phyloP scores from a whole-genome alignment of 2,329 filamentous ascomycete genomes.

The Fusarium algeriense region DNA sequence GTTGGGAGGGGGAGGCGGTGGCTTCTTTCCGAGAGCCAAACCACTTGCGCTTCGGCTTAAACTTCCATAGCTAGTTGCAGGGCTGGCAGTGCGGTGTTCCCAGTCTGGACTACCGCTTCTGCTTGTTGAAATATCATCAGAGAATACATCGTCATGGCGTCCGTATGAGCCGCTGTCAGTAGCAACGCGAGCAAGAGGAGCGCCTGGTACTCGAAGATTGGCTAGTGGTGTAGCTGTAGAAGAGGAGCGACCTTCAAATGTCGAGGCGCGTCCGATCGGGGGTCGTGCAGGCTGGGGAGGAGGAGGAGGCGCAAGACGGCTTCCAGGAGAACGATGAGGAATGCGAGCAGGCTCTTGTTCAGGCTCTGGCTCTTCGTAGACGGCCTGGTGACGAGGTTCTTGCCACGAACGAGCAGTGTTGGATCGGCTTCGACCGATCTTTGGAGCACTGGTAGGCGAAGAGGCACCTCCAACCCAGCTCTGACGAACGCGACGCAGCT shows the following conservation, averaged over 20 bases:
- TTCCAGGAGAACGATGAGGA: slow-evolving; percentile 57
- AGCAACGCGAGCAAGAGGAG: slow-evolving; percentile 59
- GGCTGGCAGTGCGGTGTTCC: slow-evolving; percentile 63
- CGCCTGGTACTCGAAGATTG: slow-evolving; percentile 45
- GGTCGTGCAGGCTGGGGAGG: slow-evolving; percentile 54
- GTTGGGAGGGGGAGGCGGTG: slow-evolving; percentile 65
- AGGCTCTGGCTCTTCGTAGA: slow-evolving; percentile 52
- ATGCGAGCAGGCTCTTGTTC: slow-evolving; percentile 55
- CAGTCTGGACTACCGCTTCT: slow-evolving; percentile 65
- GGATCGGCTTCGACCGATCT: slow-evolving; percentile 56
- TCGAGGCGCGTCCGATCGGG: slow-evolving; percentile 53
- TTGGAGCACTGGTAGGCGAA: slow-evolving; percentile 39
- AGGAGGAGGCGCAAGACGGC: slow-evolving; percentile 51
- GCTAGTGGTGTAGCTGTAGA: slow-evolving; percentile 42
- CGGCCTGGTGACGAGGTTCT: slow-evolving; percentile 51
- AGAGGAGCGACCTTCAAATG: slow-evolving; percentile 52
- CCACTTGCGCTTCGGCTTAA: slow-evolving; percentile 59
- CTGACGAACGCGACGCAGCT: slow-evolving; percentile 71
- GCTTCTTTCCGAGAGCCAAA: slow-evolving; percentile 61
- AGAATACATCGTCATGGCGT: slow-evolving; percentile 58
- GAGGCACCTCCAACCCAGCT: slow-evolving; percentile 55
- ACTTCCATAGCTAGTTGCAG: slow-evolving; percentile 68
- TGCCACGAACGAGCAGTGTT: slow-evolving; percentile 63
- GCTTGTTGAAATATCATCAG: slow-evolving; percentile 64
- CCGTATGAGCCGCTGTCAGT: slow-evolving; percentile 51